Base-by-base conservation (phyloP, 2,329 filamentous ascomycete species). In the Alternaria arbusti region DNA sequence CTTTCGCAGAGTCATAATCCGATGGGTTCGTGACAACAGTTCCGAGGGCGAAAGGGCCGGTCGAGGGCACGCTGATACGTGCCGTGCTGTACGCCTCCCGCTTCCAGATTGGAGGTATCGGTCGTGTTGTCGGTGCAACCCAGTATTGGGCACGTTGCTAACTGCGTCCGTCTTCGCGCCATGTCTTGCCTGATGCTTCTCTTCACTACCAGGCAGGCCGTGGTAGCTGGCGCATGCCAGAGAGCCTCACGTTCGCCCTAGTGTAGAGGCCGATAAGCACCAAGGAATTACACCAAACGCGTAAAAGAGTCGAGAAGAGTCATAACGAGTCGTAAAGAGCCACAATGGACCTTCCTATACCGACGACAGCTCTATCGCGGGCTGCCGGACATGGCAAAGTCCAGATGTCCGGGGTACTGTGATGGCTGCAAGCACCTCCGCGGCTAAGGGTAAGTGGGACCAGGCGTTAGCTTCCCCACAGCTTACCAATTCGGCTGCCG, bases 391-490 rank as follows among this genome's bases (percentile, higher is more conserved):
- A 15, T 23, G 12, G 17, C 7, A 52, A 40, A 36, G 49, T 52
- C 49, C 49, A 32, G 49, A 32, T 40, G 49, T 52, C 25, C 45
- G 23, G 20, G n/a, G 23, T 43, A 28, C 40, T 47, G 22, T n/a
- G 26, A 45, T 56, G 40, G 54, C 11, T 45, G 54, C 54, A 30
- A 36, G 22, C 23, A 47, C n/a, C 13, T 45, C 54, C 43, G 43
- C 20, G 49, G 49, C 20, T 22, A 15, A 25, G 32, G 28, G 49
- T 10, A 36, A 52, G 58, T 61, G 30, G 58, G 52, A 57, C 58
- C 22, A 43, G 13, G 25, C 30, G 15, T 30, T 44, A 46, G 45
- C 54, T 49, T 43, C 58, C 58, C 58, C 58, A 61, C 58, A 44
- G 28, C 52, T 49, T 61, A 49, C 51, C 58, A 36, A 57, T 57